Evolutionary conservation across 768 basidiomycete species (phyloP), one percentile per base, ranked within the genome.

Genomic region (Russula lepida): DNA sequence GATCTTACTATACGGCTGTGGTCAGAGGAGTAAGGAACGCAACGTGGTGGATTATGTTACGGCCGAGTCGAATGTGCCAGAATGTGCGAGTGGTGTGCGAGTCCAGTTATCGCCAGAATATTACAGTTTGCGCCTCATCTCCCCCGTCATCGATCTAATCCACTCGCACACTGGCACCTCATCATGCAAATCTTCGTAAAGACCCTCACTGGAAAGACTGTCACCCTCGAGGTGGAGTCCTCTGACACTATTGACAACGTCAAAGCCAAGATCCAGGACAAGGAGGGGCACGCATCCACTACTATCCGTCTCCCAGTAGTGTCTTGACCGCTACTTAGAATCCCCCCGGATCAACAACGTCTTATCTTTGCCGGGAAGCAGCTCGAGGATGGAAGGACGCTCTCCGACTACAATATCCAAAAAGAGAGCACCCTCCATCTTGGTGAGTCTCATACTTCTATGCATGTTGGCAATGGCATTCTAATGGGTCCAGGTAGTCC

Each of bases 261-360:
- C 54, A 85, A 84, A 76, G 81, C 84, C 69, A 91, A 90, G 82
- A 90, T 91, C 69, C 89, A 92, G 74, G 89, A 92, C 76, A 90
- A 92, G 78, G 89, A 90, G 72, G 85, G 84, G 86, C 84, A 64
- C 69, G 81, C 70, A 9, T 46, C 7, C 39, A 28, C 37, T 27
- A 3, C 39, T 7, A 4, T 33, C 9, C 1, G 12, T 2, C 25
- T 2, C 9, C 19, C n/a, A 21, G 8, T 37, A 13, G 9, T 1
- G 33, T 55, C 17, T 47, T 54, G 37, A 37, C 9, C 11, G 11
- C n/a, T n/a, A 21, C 11, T 11, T 64, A 83, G 82, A 47, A 89
- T 89, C 66, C 87, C 85, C 50, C 87, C 86, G 55, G 88, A 88
- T 71, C 86, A 88, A 71, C 88, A 88, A 70, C 82, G 87, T 51